A percentile compares a stretch with the other conserved stretches of the same genome.
These are phyloP conservation scores for Pseudocercospora vitis DNA, from an alignment of 2,329 filamentous ascomycete genomes.

Conservation along the genomic window DNA sequence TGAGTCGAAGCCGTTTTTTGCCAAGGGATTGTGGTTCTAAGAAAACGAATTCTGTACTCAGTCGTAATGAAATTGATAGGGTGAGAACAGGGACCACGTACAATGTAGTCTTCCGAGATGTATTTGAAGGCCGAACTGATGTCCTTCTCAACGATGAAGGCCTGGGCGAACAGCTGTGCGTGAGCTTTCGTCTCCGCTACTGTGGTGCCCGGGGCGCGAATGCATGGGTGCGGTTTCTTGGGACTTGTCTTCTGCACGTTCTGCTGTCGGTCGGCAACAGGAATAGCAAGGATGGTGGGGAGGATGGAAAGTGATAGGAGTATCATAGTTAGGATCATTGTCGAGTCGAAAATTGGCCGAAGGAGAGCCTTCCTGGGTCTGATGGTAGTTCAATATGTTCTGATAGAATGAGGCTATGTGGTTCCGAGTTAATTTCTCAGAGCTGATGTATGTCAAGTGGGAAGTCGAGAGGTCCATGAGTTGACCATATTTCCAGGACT, in stretches of 20 bases:
- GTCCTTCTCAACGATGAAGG: not conserved
- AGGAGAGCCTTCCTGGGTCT: no score
- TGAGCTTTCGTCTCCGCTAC: not conserved
- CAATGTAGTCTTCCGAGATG: not conserved
- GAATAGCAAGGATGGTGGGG: not conserved
- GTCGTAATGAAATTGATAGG: no score
- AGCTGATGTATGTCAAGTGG: no score
- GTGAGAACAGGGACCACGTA: no score
- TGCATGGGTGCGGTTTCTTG: not conserved
- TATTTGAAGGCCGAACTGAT: not conserved
- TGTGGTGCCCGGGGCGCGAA: not conserved
- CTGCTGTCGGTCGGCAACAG: not conserved
- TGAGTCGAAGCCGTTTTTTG: not conserved
- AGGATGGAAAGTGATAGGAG: not conserved
- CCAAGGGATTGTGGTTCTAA: not conserved
- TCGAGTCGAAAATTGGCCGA: no score
- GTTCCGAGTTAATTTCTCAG: no score
- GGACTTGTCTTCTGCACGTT: not conserved
- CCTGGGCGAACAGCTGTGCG: not conserved
- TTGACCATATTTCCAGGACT: no score
- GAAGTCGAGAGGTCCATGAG: no score
- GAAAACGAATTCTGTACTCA: no score
- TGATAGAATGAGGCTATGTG: no score
- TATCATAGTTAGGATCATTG: no score
- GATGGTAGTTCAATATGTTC: no score